Evolutionary conservation across 441 rosid genomes (phyloP), one percentile per base, ranked within the genome.

Genomic region (Adansonia rubrostipa): DNA sequence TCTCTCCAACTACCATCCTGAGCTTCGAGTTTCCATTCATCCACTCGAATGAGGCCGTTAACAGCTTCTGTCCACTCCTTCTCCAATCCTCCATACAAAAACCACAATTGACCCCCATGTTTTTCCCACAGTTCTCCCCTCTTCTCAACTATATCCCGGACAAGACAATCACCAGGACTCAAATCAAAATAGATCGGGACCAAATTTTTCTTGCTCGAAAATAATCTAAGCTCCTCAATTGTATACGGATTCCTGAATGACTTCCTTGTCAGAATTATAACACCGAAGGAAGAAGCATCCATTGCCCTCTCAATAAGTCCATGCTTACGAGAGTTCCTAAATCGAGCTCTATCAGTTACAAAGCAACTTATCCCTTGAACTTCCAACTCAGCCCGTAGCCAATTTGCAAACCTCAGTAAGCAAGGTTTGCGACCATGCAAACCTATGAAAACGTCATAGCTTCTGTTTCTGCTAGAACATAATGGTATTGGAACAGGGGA

Each of bases 111-210:
- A 4, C 99, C 98, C 47, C 98, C 98, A 13, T 89, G 88, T 81
- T 91, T 91, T 85, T 91, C 99, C 99, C 99, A 96, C 74, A 93
- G 77, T 65, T 94, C 97, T 48, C 97, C 99, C 80, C 96, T 85
- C 87, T 87, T 94, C 82, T 96, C 99, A 53, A 94, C 92, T 53
- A 96, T 92, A 82, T 96, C 99, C 80, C 97, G 85, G 57, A 96
- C 97, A 61, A 94, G 94, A 83, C 99, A 96, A 65, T 96, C 97
- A 14, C 89, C 86, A 1, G 91, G 95, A 79, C 88, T 84, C 51
- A 94, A 61, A 81, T 92, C 99, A 80, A 94, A 94, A 85, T 86
- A 96, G n/a, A 96, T 81, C 0, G 99, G 99, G 7, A 94, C 96
- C 51, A 96, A 83, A 81, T 87, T 94, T 92, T 93, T 92, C 92